Evolutionary conservation across 2,329 filamentous ascomycete species (phyloP).

Genomic region (Fusarium pseudonygamai): DNA sequence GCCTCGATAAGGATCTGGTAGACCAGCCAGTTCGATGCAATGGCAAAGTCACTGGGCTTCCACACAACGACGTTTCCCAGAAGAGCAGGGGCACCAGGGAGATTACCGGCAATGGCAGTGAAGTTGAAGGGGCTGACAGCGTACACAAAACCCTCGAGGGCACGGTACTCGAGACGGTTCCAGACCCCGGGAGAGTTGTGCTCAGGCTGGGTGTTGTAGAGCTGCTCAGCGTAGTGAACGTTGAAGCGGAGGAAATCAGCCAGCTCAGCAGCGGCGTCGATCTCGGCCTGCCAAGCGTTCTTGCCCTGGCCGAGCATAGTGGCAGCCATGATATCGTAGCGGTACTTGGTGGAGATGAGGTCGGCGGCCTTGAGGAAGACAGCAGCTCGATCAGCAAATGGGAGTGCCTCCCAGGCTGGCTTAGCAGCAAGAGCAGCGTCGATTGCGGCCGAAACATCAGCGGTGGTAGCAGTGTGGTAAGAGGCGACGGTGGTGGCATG

Average conservation of each 20-base stretch:
- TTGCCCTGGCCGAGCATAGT: conserved; percentile 98
- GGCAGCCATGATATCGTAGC: conserved; percentile 95
- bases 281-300: conserved; percentile 99
- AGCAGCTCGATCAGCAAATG: conserved; percentile 90
- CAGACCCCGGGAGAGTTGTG: conserved; percentile 87
- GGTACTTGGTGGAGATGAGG: conserved; percentile 88
- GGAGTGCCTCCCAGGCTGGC: conserved; percentile 82
- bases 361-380: conserved; percentile 97
- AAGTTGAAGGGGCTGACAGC: conserved; percentile 97
- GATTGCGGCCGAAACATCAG: conserved; percentile 83
- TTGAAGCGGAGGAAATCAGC: conserved; percentile 95
- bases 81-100: conserved; percentile 82
- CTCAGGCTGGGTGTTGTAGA: conserved; percentile 86
- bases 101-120: conserved; percentile 90
- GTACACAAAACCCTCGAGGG: conserved; percentile 95
- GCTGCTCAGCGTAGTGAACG: conserved; percentile 90
- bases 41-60: conserved; percentile 92
- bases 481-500: conserved; percentile 80
- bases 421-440: conserved; percentile 87
- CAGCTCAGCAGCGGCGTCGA: conserved; percentile 91
- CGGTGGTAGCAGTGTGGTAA: conserved; percentile 82
- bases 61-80: conserved; percentile 96
- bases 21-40: conserved; percentile 90
- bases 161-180: conserved; percentile 90
- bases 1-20: conserved; percentile 93